Conservation (phyloP, 1,139 yeast genomes). For the Taphrina communis region DNA sequence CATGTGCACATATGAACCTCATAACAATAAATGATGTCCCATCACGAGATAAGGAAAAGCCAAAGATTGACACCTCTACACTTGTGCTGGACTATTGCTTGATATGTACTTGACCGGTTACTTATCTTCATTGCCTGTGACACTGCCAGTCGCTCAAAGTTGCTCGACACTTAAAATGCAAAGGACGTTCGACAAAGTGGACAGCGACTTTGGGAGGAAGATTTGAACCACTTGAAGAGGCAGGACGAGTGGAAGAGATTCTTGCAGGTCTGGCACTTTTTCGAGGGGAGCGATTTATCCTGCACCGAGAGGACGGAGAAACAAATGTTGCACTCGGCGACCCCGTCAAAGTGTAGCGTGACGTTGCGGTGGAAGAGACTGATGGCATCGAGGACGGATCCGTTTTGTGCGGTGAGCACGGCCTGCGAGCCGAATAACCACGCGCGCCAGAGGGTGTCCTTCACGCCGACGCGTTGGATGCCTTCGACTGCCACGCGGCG, state of each 20-base stretch:
- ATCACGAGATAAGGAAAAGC: no score
- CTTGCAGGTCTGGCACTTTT: conserved; percentile 84
- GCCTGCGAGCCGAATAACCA: conserved; percentile 93
- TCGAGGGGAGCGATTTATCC: conserved; percentile 88
- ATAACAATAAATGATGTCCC: no score
- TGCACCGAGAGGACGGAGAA: conserved; percentile 71
- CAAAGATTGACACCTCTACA: no score
- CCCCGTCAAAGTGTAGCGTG: conserved; percentile 78
- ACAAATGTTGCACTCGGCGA: conserved; percentile 96
- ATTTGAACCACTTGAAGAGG: conserved; percentile 94
- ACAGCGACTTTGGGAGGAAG: conserved; percentile 88
- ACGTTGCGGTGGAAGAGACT: conserved; percentile 83
- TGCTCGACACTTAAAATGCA: conserved; percentile 53
- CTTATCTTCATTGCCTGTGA: no score
- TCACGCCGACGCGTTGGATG: conserved; percentile 81
- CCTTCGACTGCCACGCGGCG: conserved; percentile 77
- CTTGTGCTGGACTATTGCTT: no score
- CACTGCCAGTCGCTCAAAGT: no score
- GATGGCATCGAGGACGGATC: conserved; percentile 80
- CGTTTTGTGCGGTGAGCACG: conserved; percentile 71
- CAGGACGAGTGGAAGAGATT: conserved; percentile 98
- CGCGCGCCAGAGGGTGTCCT: conserved; percentile 91
- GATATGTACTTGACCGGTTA: no score
- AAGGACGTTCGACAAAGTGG: conserved; percentile 89
- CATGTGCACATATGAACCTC: no score